These are phyloP conservation scores for Monosporozyma servazzii DNA, from an alignment of 805 yeast genomes.

Conservation along the genomic window DNA sequence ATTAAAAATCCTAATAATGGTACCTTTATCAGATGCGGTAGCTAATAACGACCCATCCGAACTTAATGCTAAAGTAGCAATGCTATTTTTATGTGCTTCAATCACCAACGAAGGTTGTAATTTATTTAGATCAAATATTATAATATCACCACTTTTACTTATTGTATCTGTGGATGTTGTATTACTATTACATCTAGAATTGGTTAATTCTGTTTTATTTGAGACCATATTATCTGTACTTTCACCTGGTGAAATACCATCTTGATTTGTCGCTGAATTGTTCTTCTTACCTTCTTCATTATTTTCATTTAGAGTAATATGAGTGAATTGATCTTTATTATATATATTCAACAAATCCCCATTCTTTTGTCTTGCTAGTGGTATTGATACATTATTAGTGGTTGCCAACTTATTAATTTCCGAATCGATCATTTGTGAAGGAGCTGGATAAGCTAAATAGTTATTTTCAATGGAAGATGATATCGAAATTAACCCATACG, in stretches of 20 bases:
- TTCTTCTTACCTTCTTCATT: background rate
- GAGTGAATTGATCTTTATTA: background rate
- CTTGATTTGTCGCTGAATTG: background rate
- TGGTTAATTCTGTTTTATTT: background rate
- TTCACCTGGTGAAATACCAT: background rate
- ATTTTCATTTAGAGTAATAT: background rate
- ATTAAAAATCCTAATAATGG: slow-evolving; percentile 61
- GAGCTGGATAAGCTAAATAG: slow-evolving; percentile 66
- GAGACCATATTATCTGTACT: background rate
- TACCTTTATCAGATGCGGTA: slow-evolving; percentile 70
- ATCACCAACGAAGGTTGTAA: slow-evolving; percentile 59
- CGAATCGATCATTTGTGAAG: slow-evolving; percentile 46
- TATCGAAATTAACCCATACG: slow-evolving; percentile 52
- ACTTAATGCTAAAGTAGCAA: slow-evolving; percentile 57
- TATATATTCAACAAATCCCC: background rate
- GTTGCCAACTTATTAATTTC: slow-evolving; percentile 26
- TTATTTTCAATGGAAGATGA: slow-evolving; percentile 44
- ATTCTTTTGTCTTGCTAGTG: slow-evolving; percentile 2
- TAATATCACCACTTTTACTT: slow-evolving; percentile 51
- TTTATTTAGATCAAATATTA: slow-evolving; percentile 52
- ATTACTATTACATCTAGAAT: background rate
- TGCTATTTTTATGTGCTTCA: slow-evolving; percentile 63
- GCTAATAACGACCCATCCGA: slow-evolving; percentile 59
- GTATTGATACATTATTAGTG: slow-evolving; percentile 22
- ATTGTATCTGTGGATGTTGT: slow-evolving; percentile 5